phyloP scores from a whole-genome alignment of 1,284 basidiomycete genomes.

The Malassezia obtusa region DNA sequence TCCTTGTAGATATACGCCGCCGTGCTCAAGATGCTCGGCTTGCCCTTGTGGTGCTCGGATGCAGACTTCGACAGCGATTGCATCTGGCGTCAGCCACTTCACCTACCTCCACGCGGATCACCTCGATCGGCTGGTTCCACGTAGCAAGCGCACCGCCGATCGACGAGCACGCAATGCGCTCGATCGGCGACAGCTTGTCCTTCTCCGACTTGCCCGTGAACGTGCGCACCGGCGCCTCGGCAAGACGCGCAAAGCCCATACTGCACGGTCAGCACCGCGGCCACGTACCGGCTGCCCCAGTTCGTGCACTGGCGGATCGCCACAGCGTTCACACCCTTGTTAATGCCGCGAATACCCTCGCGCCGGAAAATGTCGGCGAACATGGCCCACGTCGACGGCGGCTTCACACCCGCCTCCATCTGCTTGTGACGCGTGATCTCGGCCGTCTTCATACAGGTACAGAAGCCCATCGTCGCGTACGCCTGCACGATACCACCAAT shows the following conservation, averaged over 20 bases:
- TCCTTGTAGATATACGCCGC: conserved; percentile 85
- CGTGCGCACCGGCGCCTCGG: conserved; percentile 70
- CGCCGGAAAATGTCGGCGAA: conserved; percentile 87
- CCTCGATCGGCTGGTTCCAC: conserved; percentile 99
- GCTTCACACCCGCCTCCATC: conserved; percentile 73
- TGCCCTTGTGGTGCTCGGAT: conserved; percentile 65
- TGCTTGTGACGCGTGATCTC: conserved; percentile 98
- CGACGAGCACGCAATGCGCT: conserved; percentile 82
- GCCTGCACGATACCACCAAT: conserved; percentile 94
- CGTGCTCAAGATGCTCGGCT: conserved; percentile 79
- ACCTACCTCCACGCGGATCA: conserved; percentile 66
- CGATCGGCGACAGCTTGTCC: conserved; percentile 65
- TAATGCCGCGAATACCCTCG: conserved; percentile 90
- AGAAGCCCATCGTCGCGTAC: conserved; percentile 98
- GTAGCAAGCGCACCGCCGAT: conserved; percentile 88
- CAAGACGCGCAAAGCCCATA: conserved; percentile 92
- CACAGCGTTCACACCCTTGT: conserved; percentile 99
- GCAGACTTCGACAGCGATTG: conserved; percentile 86
- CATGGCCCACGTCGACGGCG: conserved; percentile 76
- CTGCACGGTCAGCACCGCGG: conserved; percentile 50
- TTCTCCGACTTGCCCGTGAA: conserved; percentile 63
- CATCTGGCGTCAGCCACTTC: conserved; percentile 57
- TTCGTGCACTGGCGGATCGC: conserved; percentile 90
- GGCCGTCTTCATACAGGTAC: conserved; percentile 60
- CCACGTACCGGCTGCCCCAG: conserved; percentile 83